Evolutionary conservation across 768 basidiomycete species (phyloP).

Genomic region (Pleurotus giganteus): DNA sequence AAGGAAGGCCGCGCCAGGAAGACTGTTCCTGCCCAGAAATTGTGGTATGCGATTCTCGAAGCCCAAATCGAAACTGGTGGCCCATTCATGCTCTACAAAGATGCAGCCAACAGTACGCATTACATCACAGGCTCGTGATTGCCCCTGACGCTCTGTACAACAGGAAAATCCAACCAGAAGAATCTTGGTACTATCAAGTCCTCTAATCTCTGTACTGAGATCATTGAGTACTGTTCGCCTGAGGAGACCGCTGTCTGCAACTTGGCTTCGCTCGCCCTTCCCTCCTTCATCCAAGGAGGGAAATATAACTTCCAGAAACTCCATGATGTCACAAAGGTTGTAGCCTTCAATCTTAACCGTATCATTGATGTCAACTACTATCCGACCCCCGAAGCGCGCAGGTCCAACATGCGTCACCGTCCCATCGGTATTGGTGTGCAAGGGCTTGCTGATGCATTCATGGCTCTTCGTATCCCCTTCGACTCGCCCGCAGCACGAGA

Average conservation of each 20-base stretch:
- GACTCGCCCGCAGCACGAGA: conserved; percentile 83
- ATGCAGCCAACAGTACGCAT: conserved; percentile 81
- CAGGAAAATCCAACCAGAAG: conserved; percentile 97
- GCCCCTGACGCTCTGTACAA: not conserved
- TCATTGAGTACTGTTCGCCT: conserved; percentile 96
- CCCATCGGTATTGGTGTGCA: conserved; percentile 98
- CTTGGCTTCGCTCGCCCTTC: conserved; percentile 93
- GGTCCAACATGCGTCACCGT: conserved; percentile 95
- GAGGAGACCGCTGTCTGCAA: conserved; percentile 99
- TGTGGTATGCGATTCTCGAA: conserved; percentile 97
- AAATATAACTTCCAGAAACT: conserved; percentile 93
- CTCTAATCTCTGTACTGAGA: conserved; percentile 98
- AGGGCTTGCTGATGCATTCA: conserved; percentile 97
- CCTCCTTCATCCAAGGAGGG: conserved; percentile 81
- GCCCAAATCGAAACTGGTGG: conserved; percentile 97
- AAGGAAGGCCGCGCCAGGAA: conserved; percentile 83
- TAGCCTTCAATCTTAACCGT: conserved; percentile 89
- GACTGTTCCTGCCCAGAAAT: conserved; percentile 89
- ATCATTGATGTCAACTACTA: conserved; percentile 97
- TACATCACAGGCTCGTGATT: conserved; percentile 1
- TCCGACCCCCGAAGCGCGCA: conserved; percentile 86
- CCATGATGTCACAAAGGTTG: conserved; percentile 91
- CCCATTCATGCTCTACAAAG: conserved; percentile 99
- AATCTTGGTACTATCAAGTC: conserved; percentile 99
- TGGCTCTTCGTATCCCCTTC: conserved; percentile 95